Conservation (phyloP, 1,284 basidiomycete species). For the Schizophyllum amplum region DNA sequence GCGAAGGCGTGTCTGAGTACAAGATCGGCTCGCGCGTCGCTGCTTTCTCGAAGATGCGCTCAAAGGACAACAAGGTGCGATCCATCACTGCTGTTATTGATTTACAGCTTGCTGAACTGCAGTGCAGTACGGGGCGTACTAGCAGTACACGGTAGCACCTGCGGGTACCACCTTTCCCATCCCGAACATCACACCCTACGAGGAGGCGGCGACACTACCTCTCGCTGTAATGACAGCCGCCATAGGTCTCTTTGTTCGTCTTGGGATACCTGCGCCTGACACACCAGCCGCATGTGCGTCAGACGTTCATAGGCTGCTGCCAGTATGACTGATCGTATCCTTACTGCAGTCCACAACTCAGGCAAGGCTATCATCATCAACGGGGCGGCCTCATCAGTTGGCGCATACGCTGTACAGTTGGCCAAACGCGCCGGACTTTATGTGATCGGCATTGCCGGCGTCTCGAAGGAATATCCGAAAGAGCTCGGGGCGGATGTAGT, state of each 20-base stretch:
- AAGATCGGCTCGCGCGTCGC: constrained; percentile 32
- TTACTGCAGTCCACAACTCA: background rate
- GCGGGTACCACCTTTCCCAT: background rate
- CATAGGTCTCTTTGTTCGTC: background rate
- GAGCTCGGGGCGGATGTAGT: background rate
- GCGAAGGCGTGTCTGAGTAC: constrained; percentile 24
- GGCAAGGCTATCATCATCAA: background rate
- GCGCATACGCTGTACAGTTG: background rate
- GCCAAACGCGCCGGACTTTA: background rate
- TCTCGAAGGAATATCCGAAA: background rate
- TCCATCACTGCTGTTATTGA: background rate
- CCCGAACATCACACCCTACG: background rate
- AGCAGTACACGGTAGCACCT: background rate
- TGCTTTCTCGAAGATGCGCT: constrained; percentile 6
- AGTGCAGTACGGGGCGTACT: background rate
- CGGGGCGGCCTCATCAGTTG: background rate
- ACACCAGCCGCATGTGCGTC: background rate
- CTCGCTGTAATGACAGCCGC: background rate
- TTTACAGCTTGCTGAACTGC: background rate
- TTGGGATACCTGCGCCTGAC: background rate
- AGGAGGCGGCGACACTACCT: background rate
- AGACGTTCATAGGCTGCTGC: background rate
- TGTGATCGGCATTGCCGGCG: background rate
- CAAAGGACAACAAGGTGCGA: background rate
- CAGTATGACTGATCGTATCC: background rate